These are phyloP conservation scores for Setaria italica DNA, from an alignment of 202 grass and related monocot genomes.

Conservation along the genomic window DNA sequence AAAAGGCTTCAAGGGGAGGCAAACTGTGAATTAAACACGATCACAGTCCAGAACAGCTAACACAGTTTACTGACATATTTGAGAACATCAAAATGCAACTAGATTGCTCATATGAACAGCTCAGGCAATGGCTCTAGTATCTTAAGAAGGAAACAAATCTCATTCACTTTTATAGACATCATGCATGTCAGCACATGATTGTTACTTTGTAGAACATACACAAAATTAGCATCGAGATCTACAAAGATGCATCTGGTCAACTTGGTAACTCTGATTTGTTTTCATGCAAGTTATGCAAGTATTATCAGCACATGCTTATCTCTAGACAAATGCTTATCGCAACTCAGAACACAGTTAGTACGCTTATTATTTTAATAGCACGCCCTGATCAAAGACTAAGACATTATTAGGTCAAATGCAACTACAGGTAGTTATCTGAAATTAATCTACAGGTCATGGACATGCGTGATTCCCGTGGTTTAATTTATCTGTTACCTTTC, in stretches of 20 bases:
- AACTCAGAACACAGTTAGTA: neutral
- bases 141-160: neutral
- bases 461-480: neutral
- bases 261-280: neutral
- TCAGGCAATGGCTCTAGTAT: neutral
- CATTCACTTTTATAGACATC: neutral
- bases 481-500: constrained; percentile 68
- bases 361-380: neutral
- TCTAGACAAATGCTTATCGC: neutral
- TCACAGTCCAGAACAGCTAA: neutral
- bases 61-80: neutral
- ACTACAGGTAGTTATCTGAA: neutral
- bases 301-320: neutral
- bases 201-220: neutral
- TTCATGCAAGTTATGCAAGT: neutral
- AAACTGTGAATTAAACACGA: neutral
- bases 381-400: neutral
- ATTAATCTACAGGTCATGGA: neutral
- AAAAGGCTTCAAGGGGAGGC: neutral
- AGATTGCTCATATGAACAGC: neutral
- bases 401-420: constrained; percentile 6
- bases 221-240: constrained; percentile 9
- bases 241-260: neutral
- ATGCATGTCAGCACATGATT: neutral
- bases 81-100: neutral